Conservation (phyloP, 1,284 basidiomycete genomes). For the Thecaphora thlaspeos region DNA sequence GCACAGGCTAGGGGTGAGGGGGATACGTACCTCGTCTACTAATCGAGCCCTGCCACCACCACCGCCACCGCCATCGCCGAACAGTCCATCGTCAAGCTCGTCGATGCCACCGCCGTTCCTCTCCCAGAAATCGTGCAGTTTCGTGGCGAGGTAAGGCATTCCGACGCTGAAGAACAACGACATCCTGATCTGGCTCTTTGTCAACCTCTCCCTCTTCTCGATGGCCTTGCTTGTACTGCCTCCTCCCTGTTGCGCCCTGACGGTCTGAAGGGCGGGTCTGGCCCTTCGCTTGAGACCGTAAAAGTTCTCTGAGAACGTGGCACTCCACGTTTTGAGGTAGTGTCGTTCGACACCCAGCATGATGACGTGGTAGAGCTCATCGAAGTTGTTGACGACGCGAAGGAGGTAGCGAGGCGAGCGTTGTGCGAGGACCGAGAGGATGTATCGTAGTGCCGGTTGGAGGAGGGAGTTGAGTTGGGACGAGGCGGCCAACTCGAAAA, state of each 20-base stretch:
- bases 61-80: slow-evolving; percentile 53
- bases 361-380: slow-evolving; percentile 86
- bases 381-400: slow-evolving; percentile 86
- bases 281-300: slow-evolving; percentile 81
- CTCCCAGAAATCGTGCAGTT: slow-evolving; percentile 86
- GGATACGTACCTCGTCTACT: too few species aligned
- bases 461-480: slow-evolving; percentile 89
- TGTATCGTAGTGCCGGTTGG: slow-evolving; percentile 92
- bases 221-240: slow-evolving; percentile 9
- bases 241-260: slow-evolving; percentile 6
- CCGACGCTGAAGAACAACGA: slow-evolving; percentile 66
- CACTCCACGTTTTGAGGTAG: slow-evolving; percentile 79
- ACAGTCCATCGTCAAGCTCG: slow-evolving; percentile 62
- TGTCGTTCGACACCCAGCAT: slow-evolving; percentile 88
- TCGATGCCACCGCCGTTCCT: slow-evolving; percentile 77
- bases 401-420: slow-evolving; percentile 89
- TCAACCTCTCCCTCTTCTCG: slow-evolving; percentile 24
- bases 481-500: slow-evolving; percentile 93
- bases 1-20: too few species aligned
- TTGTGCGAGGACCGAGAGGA: slow-evolving; percentile 88
- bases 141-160: slow-evolving; percentile 83
- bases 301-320: slow-evolving; percentile 86
- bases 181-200: slow-evolving; percentile 22
- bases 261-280: slow-evolving; percentile 62
- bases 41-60: too few species aligned